Base-by-base conservation (phyloP, 148 eudicot genomes). In the Silene latifolia region DNA sequence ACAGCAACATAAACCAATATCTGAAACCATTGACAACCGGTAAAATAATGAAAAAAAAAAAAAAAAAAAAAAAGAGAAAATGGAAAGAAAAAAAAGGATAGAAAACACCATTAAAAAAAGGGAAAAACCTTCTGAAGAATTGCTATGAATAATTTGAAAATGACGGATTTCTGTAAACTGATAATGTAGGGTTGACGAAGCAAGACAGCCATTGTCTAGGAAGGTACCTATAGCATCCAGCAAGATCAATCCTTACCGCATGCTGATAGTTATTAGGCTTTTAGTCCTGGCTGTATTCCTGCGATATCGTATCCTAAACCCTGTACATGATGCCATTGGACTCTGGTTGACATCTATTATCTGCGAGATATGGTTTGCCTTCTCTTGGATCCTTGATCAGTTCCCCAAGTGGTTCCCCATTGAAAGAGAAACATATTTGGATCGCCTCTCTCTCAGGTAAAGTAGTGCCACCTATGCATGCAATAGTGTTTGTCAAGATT, bases 371-470 rank as follows among this genome's bases (percentile, higher is more conserved):
- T 95, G 99, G 99, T 95, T 95, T 78, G 99, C 99, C 39, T 2
- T 88, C 79, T 95, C 99, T 29, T 95, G 99, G 99, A 95, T 95
- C 54, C 97, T 95, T 47, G 99, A 95, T 89, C 99, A 95, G 85
- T 95, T 95, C 75, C 98, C 99, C 54, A 95, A 95, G 80, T 95
- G 99, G 99, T 92, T 79, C 81, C 99, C 99, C 25, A 95, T 95
- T 67, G 94, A 92, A 70, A 91, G 99, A 11, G 99, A 95, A 85
- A 95, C 99, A 6, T 95, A 95, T 72, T 91, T 95, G 75, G 99
- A 95, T 76, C 97, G 99, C 73, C 99, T 95, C 58, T 95, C 99
- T 80, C 86, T 95, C 85, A 95, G 99, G 98, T 95, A 72, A 76
- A 54, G 54, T 44, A 67, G 2, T 19, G 27, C 17, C 44, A 56